A percentile compares a stretch with the other conserved stretches of the same genome.
These are phyloP conservation scores for Boletus vinaceobasis DNA, from an alignment of 768 basidiomycete genomes.

Conservation along the genomic window DNA sequence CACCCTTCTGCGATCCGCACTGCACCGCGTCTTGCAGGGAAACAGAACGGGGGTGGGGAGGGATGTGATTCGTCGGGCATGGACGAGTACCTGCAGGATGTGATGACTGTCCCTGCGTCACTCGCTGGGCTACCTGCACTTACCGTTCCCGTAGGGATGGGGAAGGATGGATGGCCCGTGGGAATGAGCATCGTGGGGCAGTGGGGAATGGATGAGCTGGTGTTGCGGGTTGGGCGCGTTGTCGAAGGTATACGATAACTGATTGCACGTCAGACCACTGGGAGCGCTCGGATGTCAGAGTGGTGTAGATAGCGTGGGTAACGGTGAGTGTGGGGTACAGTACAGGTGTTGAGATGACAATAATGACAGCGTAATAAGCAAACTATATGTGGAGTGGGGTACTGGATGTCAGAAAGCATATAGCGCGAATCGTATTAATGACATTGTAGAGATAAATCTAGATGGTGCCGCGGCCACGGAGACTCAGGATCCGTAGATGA, in stretches of 20 bases:
- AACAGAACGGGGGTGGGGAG: neutral
- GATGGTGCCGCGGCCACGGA: neutral
- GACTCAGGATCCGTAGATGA: neutral
- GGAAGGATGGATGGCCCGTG: constrained; percentile 70
- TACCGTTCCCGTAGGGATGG: constrained; percentile 57
- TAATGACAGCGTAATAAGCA: constrained; percentile 16
- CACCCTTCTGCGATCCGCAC: constrained; percentile 87
- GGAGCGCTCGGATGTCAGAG: constrained; percentile 11
- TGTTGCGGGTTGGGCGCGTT: constrained; percentile 51
- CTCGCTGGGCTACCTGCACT: constrained; percentile 86
- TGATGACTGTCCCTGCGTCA: constrained; percentile 89
- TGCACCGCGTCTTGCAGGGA: constrained; percentile 56
- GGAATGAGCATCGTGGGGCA: constrained; percentile 83
- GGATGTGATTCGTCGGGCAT: constrained; percentile 26
- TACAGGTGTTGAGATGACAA: constrained; percentile 13
- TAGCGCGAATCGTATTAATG: constrained; percentile 11
- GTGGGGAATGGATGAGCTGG: constrained; percentile 73
- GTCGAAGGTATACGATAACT: constrained; percentile 33
- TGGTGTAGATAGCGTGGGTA: constrained; percentile 24
- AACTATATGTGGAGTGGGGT: constrained; percentile 12
- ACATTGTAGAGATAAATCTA: constrained; percentile 16
- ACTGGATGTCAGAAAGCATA: neutral
- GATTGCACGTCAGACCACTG: neutral
- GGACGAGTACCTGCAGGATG: constrained; percentile 81
- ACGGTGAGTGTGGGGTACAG: constrained; percentile 17